Base-by-base conservation (phyloP, 352 stramenopile genomes). In the Pythium pyrilobum region DNA sequence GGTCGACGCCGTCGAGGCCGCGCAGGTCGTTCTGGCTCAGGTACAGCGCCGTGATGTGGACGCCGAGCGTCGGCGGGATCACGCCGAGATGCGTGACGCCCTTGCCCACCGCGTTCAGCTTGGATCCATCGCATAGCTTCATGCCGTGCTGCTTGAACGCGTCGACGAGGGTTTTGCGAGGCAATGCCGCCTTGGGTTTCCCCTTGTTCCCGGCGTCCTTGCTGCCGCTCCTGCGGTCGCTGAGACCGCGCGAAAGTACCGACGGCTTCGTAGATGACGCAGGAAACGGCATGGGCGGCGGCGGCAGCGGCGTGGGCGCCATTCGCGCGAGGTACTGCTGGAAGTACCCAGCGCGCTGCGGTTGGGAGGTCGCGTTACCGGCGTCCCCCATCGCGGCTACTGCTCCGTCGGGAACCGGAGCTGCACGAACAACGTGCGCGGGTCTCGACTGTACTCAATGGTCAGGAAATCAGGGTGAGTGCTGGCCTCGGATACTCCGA, bases 1-100 rank as follows among this genome's bases (percentile, higher is more conserved):
- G 81, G 15, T 87, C 67, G 2, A 89, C 52, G 0, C 80, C 79
- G 2, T 74, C 54, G 6, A 92, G 56, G 0, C 38, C 56, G 3
- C 40, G 11, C 15, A 94, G 59, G 43, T 85, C 74, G 62, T 94
- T 94, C 48, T 92, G 83, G 50, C 83, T 94, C 55, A 94, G 58
- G 52, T 92, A 94, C 36, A 90, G 48, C 32, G 77, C 70, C 11
- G 68, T 80, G 25, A 89, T 69, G 24, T 69, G 66, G 13, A 62
- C 55, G 8, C 65, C 67, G 4, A 89, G 54, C 0, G 64, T 69
- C 9, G 74, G 62, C 3, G 76, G 79, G 24, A 88, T 59, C 15
- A 49, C 60, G 1, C 81, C 81, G 25, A 92, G 71, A 29, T 46
- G 28, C 28, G 72, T 60, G 15, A 92, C 62, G 2, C 66, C 62